Evolutionary conservation across 495 filamentous ascomycete genomes (phyloP).

Genomic region (Cairneyella variabilis): DNA sequence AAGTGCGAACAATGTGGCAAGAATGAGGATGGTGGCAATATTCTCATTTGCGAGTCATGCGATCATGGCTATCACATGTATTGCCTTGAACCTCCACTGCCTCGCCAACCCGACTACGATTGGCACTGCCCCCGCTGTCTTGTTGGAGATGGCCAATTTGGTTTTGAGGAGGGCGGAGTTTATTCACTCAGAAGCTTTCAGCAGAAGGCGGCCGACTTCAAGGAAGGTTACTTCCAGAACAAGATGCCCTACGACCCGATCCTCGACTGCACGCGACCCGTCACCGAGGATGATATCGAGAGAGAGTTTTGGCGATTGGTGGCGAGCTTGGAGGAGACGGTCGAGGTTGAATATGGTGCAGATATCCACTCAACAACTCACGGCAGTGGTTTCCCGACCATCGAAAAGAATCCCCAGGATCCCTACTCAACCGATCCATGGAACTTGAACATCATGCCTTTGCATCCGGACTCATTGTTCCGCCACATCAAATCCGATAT

Average conservation of each 20-base stretch:
- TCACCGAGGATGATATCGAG: slow-evolving; percentile 95
- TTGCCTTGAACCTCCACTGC: slow-evolving; percentile 86
- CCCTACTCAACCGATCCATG: slow-evolving; percentile 84
- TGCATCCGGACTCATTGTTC: slow-evolving; percentile 90
- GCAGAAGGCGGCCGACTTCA: slow-evolving; percentile 92
- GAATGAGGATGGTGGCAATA: slow-evolving; percentile 63
- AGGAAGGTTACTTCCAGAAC: slow-evolving; percentile 84
- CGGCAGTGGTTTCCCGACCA: slow-evolving; percentile 94
- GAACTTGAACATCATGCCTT: slow-evolving; percentile 93
- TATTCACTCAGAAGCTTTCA: slow-evolving; percentile 97
- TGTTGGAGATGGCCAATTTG: slow-evolving; percentile 94
- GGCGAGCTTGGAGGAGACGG: slow-evolving; percentile 86
- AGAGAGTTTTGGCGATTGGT: slow-evolving; percentile 96
- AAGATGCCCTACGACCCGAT: slow-evolving; percentile 89
- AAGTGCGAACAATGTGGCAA: slow-evolving; percentile 86
- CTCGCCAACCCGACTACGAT: slow-evolving; percentile 73
- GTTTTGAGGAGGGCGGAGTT: slow-evolving; percentile 93
- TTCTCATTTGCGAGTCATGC: slow-evolving; percentile 90
- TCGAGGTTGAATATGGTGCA: slow-evolving; percentile 97
- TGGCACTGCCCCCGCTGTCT: slow-evolving; percentile 97
- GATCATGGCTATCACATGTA: slow-evolving; percentile 83
- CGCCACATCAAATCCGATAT: slow-evolving; percentile 97
- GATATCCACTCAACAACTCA: slow-evolving; percentile 99
- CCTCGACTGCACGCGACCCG: slow-evolving; percentile 69
- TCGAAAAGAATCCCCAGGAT: slow-evolving; percentile 85